phyloP scores from a whole-genome alignment of 441 rosid species.

The Erysimum pusillum region DNA sequence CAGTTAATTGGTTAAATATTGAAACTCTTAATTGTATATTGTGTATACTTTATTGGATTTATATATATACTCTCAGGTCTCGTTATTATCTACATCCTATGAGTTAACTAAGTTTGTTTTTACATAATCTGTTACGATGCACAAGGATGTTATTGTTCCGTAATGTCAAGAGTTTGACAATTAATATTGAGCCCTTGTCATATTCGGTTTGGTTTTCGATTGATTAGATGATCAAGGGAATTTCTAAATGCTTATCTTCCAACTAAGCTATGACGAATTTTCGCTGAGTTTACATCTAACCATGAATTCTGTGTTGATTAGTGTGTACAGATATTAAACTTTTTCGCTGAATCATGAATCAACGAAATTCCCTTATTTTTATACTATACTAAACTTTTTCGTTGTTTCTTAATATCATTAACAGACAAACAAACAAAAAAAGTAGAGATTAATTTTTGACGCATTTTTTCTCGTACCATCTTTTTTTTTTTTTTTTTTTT shows the following conservation, averaged over 20 bases:
- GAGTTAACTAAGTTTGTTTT: no score
- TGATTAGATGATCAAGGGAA: neutral
- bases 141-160: neutral
- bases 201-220: neutral
- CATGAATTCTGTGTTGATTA: neutral
- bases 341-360: neutral
- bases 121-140: no score
- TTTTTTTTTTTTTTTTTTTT: no score
- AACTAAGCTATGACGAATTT: slow-evolving; percentile 1
- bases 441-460: neutral
- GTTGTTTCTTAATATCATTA: neutral
- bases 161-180: neutral
- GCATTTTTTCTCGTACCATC: no score
- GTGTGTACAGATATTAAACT: neutral
- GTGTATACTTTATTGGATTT: no score
- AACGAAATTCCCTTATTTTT: neutral
- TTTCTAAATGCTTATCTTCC: slow-evolving; percentile 13
- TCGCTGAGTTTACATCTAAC: neutral
- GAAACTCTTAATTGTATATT: no score
- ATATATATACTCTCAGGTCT: no score
- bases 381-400: neutral
- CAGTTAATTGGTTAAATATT: no score
- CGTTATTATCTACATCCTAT: no score
- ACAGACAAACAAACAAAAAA: neutral
- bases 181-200: neutral